Conservation (phyloP, 2,329 filamentous ascomycete species). For the Fusarium sp. region DNA sequence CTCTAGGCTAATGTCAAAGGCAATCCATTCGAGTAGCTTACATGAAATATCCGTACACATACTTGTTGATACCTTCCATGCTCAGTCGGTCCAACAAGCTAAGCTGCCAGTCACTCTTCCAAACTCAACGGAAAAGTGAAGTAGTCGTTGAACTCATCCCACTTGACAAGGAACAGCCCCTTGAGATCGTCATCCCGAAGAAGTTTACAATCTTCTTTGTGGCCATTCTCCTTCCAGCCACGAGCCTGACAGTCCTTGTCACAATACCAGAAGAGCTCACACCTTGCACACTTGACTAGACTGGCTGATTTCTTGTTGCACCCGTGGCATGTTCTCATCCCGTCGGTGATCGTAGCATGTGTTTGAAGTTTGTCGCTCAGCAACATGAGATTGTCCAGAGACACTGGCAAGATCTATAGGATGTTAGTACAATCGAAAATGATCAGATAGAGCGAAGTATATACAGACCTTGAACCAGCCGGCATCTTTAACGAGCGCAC, state of each 20-base stretch:
- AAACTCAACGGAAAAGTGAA: conserved; percentile 12
- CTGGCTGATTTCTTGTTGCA: conserved; percentile 7
- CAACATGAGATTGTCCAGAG: conserved; percentile 12
- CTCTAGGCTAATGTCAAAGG: no score
- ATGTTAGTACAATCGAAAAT: no score
- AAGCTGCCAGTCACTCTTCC: not conserved
- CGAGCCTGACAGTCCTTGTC: conserved; percentile 19
- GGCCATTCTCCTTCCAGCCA: conserved; percentile 24
- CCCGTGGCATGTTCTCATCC: conserved; percentile 27
- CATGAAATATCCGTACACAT: no score
- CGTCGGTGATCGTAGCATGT: not conserved
- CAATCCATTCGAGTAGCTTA: no score
- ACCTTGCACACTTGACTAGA: conserved; percentile 22
- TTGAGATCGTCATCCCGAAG: conserved; percentile 17
- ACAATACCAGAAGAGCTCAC: conserved; percentile 37
- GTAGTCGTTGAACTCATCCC: not conserved
- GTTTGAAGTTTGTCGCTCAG: conserved; percentile 27
- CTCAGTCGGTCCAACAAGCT: no score
- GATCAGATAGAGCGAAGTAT: no score
- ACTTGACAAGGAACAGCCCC: conserved; percentile 19
- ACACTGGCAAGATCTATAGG: conserved; percentile 17
- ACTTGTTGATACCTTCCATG: no score
- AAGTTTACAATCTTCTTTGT: conserved; percentile 33
- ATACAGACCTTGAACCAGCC: no score
- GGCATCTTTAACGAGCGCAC: no score